Conservation (phyloP, 2,329 filamentous ascomycete genomes). For the Cordyceps cicadae region DNA sequence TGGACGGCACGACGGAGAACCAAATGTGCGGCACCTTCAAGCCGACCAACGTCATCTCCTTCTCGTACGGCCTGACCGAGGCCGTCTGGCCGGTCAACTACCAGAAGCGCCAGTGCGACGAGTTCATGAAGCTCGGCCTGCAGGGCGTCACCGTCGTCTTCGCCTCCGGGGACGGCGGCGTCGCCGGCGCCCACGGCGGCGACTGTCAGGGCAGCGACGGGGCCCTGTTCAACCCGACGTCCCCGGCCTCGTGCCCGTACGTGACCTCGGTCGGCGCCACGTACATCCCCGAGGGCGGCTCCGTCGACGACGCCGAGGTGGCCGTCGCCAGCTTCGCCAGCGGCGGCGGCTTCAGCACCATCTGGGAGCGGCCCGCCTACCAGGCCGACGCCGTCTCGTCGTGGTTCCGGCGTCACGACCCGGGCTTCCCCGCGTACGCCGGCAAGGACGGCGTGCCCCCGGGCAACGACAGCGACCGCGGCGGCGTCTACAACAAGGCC, state of each 20-base stretch:
- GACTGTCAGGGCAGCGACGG: conserved; percentile 10
- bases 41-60: conserved; percentile 25
- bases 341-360: conserved; percentile 26
- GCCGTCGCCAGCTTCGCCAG: conserved; percentile 34
- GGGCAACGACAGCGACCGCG: conserved; percentile 14
- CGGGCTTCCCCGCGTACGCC: conserved; percentile 23
- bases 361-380: conserved; percentile 38
- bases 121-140: conserved; percentile 39
- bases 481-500: conserved; percentile 28
- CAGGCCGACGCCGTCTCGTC: conserved; percentile 31
- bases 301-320: conserved; percentile 36
- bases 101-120: conserved; percentile 33
- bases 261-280: conserved; percentile 45
- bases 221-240: conserved; percentile 26
- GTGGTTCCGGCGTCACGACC: conserved; percentile 30
- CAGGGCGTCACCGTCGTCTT: conserved; percentile 33
- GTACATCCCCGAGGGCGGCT: conserved; percentile 31
- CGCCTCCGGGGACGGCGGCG: conserved; percentile 32
- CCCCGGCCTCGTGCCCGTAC: conserved; percentile 32
- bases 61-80: conserved; percentile 41
- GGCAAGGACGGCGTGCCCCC: conserved; percentile 29
- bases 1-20: not conserved
- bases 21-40: conserved; percentile 18
- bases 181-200: conserved; percentile 19
- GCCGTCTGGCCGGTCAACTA: conserved; percentile 37